Evolutionary conservation across 371 early-diverging fungal genomes (phyloP), one percentile per base, ranked within the genome.

Genomic region (Actinomortierella wolfii): DNA sequence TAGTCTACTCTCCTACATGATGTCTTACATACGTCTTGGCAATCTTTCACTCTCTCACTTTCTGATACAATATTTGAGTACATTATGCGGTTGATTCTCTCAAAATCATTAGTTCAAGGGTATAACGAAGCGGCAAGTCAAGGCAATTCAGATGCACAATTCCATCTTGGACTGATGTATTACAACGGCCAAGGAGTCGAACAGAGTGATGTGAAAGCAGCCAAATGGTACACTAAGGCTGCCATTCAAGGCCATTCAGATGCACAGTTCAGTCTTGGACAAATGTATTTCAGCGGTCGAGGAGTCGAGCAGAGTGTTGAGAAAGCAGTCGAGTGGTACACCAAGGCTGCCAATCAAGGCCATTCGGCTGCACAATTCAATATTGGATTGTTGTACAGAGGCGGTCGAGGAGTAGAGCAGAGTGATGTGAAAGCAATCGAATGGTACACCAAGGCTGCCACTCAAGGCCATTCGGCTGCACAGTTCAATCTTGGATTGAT

Each of bases 81-180:
- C n/a, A n/a, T n/a, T n/a, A n/a, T n/a, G n/a, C n/a, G n/a, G 4
- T 44, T 2, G 3, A n/a, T 44, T 44, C 20, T 44, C 20, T n/a
- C n/a, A n/a, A n/a, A n/a, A n/a, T n/a, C n/a, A n/a, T n/a, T n/a
- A 34, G 34, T 93, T 23, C 56, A 79, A 54, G 93, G 89, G 89
- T 95, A 91, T 66, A 59, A 61, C 21, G 63, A 81, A 49, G 80
- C 93, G 14, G 92, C 94, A 2, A 83, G 83, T 51, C 79, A 83
- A 46, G 94, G 94, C n/a, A 90, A 90, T 68, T 85, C 88, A 25
- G 89, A 88, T 67, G 94, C 92, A 18, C 89, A 92, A 66, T 89
- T 90, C 69, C 78, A 83, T 15, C 79, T 94, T 14, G 94, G 92
- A 5, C 85, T 86, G 24, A 94, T 94, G 66, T 93, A 84, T 56